phyloP scores from a whole-genome alignment of 179 eudicot species.

The Spinacia oleracea region DNA sequence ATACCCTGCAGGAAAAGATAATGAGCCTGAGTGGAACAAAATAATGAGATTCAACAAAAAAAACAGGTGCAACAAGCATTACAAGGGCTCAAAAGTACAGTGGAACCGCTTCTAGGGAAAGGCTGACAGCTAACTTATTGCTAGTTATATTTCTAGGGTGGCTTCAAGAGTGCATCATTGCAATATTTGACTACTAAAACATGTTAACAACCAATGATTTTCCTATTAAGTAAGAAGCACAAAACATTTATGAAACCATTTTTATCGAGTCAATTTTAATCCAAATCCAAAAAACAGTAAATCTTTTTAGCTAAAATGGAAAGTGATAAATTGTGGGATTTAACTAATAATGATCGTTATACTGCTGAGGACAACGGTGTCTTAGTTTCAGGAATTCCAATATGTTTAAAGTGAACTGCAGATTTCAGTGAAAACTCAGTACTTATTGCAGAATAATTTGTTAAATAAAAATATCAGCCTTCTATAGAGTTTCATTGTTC shows the following conservation, averaged over 20 bases:
- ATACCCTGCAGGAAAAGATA: slow-evolving; percentile 54
- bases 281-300: neutral
- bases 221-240: neutral
- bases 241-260: neutral
- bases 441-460: neutral
- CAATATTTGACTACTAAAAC: neutral
- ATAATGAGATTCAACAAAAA: neutral
- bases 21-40: neutral
- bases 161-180: neutral
- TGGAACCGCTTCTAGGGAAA: neutral
- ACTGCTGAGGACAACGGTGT: no score
- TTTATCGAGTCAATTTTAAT: neutral
- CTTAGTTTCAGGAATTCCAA: neutral
- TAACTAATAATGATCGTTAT: neutral
- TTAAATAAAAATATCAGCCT: neutral
- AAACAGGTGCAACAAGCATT: neutral
- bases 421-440: neutral
- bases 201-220: neutral
- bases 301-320: neutral
- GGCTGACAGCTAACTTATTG: neutral
- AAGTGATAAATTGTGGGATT: neutral
- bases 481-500: neutral
- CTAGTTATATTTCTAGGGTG: neutral
- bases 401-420: neutral
- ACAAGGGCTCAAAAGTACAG: slow-evolving; percentile 2